Conservation (phyloP, 2,329 filamentous ascomycete genomes). For the Arthroderma sp. region DNA sequence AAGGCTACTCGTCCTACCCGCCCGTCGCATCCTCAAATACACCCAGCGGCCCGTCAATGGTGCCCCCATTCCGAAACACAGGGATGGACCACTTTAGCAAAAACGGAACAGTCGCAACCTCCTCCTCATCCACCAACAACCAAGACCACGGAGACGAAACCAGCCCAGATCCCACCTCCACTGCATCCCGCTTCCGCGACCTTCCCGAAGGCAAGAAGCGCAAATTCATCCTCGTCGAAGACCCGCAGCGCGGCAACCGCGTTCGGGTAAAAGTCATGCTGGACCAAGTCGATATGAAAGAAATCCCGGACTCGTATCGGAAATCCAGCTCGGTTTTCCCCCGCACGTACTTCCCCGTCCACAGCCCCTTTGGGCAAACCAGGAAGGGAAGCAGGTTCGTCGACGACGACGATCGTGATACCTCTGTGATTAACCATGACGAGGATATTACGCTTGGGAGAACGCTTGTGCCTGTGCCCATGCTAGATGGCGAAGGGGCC, state of each 20-base stretch:
- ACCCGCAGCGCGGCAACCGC: slow-evolving; percentile 64
- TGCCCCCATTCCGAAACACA: slow-evolving; percentile 47
- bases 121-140: slow-evolving; percentile 15
- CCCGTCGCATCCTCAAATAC: slow-evolving; percentile 17
- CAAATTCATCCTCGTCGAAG: slow-evolving; percentile 94
- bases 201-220: slow-evolving; percentile 81
- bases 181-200: slow-evolving; percentile 67
- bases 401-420: slow-evolving; percentile 30
- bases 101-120: slow-evolving; percentile 19
- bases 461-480: slow-evolving; percentile 46
- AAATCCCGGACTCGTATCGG: slow-evolving; percentile 91
- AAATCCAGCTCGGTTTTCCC: slow-evolving; percentile 82
- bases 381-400: slow-evolving; percentile 65
- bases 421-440: slow-evolving; percentile 3
- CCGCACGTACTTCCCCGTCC: slow-evolving; percentile 78
- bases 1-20: slow-evolving; percentile 55
- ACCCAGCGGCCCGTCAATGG: slow-evolving; percentile 46
- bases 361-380: slow-evolving; percentile 59
- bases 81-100: slow-evolving; percentile 33
- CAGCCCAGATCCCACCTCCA: slow-evolving; percentile 42
- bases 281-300: slow-evolving; percentile 85
- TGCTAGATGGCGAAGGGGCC: slow-evolving; percentile 59
- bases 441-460: slow-evolving; percentile 26
- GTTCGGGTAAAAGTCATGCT: slow-evolving; percentile 84
- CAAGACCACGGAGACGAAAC: slow-evolving; percentile 13